Percentiles rank a stretch among this genome's conserved stretches.
phyloP scores from a whole-genome alignment of 179 eudicot genomes.

The Spergularia azorica region DNA sequence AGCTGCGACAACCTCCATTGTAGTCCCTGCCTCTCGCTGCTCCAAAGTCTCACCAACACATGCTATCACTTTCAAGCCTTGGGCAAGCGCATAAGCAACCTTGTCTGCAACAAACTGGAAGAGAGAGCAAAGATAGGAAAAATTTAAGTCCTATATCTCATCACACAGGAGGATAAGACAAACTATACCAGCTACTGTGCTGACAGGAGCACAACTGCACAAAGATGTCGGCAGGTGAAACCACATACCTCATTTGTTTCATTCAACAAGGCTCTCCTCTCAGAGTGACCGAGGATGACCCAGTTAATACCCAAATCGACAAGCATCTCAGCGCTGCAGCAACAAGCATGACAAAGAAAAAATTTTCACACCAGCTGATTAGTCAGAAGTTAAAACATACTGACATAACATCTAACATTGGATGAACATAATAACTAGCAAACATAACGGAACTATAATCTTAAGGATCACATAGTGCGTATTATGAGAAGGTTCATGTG shows the following conservation, averaged over 20 bases:
- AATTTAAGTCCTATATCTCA: not conserved
- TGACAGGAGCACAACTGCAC: not conserved
- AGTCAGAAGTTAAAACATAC: not conserved
- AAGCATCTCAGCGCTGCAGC: slow-evolving; percentile 87
- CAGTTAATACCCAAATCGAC: slow-evolving; percentile 75
- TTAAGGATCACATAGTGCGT: not conserved
- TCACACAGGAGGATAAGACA: slow-evolving; percentile 1
- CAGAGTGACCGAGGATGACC: slow-evolving; percentile 98
- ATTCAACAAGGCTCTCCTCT: slow-evolving; percentile 68
- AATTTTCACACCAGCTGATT: not conserved
- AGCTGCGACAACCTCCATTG: slow-evolving; percentile 90
- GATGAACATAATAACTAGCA: slow-evolving; percentile 7
- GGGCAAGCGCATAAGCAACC: slow-evolving; percentile 87
- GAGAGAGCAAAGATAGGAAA: not conserved
- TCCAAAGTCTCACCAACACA: slow-evolving; percentile 97
- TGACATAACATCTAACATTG: not conserved
- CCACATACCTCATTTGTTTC: slow-evolving; percentile 73
- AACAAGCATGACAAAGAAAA: slow-evolving; percentile 6
- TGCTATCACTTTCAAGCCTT: slow-evolving; percentile 93
- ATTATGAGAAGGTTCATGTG: not conserved
- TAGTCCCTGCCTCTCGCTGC: slow-evolving; percentile 87
- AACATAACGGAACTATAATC: not conserved
- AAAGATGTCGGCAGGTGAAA: not conserved
- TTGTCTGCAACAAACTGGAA: slow-evolving; percentile 94
- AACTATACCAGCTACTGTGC: not conserved